phyloP scores from a whole-genome alignment of 208 protist species.

The Crithidia bombi region DNA sequence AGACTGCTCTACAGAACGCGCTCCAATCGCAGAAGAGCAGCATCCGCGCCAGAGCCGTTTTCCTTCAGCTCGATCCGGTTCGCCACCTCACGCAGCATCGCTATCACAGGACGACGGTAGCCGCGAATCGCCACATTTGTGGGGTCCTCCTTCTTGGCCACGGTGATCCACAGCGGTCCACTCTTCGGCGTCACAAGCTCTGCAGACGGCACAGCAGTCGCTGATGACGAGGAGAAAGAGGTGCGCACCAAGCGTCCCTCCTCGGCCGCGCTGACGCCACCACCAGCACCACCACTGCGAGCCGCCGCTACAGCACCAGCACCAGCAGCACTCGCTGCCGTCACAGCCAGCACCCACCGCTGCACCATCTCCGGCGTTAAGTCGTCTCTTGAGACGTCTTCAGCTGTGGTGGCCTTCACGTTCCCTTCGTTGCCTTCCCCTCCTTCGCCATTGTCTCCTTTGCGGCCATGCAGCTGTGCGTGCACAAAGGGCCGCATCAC shows the following conservation, averaged over 20 bases:
- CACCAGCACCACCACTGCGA: background rate
- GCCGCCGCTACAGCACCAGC: too few relatives aligned
- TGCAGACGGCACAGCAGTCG: background rate
- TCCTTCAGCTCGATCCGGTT: constrained; percentile 42
- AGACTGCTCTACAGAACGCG: background rate
- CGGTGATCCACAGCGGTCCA: constrained; percentile 70
- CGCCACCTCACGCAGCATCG: constrained; percentile 69
- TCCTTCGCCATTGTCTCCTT: background rate
- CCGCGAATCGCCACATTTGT: constrained; percentile 72
- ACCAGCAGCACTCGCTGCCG: constrained; percentile 3
- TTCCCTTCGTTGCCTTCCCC: background rate
- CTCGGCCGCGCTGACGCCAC: background rate
- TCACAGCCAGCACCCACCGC: constrained; percentile 27
- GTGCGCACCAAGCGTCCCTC: background rate
- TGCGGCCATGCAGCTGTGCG: constrained; percentile 4
- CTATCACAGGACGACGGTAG: constrained; percentile 58
- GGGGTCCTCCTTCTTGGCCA: constrained; percentile 58
- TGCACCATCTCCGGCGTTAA: constrained; percentile 13
- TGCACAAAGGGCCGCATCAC: constrained; percentile 31
- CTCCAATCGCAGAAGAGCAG: background rate
- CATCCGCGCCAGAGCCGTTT: background rate
- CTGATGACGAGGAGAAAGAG: background rate
- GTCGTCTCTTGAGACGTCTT: background rate
- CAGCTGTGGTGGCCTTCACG: background rate
- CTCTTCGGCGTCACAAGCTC: constrained; percentile 33